Evolutionary conservation across 179 eudicot genomes (phyloP), one percentile per base, ranked within the genome.

Genomic region (Drosera spatulata): DNA sequence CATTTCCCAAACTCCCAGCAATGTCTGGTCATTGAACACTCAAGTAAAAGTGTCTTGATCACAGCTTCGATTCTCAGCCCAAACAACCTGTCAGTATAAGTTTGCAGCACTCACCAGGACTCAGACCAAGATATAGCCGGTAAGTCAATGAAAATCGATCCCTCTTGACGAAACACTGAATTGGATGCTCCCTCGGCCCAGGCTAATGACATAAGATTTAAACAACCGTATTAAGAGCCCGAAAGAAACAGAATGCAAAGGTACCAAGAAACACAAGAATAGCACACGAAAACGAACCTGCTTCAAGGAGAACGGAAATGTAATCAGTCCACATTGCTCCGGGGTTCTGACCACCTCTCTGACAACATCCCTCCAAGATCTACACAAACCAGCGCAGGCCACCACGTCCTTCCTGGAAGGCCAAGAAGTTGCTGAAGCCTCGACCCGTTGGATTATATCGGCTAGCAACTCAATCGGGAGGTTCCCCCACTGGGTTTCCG

Each of bases 111-210:
- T 67, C 69, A 79, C 87, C 87, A 44, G 84, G 80, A 58, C 73
- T 77, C 60, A 79, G 67, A 56, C 84, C 84, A 60, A 82, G 80
- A 71, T 77, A 82, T 52, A 82, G 54, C 54, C 66, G 53, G 61
- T 62, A 82, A 2, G 75, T 76, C 41, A 81, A 81, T 7, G 70
- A 62, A 9, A 61, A 72, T 69, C 80, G 72, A 11, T 79, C 82
- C 74, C 87, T 72, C 67, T 63, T 74, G 53, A 82, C 74, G 61
- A 63, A 82, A 71, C 87, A 82, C 47, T 79, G 87, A 66, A 82
- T 75, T 10, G 78, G 80, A 65, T 73, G 63, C 65, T 69, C 82
- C 69, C 84, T 82, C 68, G 87, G 75, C 40, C 78, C 87, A 39
- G 87, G 84, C 82, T 79, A 65, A 60, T 41, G 37, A 43, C 33